Percentiles rank a stretch among this genome's conserved stretches.
Conservation (phyloP, 2,329 filamentous ascomycete genomes). For the Fusarium redolens region DNA sequence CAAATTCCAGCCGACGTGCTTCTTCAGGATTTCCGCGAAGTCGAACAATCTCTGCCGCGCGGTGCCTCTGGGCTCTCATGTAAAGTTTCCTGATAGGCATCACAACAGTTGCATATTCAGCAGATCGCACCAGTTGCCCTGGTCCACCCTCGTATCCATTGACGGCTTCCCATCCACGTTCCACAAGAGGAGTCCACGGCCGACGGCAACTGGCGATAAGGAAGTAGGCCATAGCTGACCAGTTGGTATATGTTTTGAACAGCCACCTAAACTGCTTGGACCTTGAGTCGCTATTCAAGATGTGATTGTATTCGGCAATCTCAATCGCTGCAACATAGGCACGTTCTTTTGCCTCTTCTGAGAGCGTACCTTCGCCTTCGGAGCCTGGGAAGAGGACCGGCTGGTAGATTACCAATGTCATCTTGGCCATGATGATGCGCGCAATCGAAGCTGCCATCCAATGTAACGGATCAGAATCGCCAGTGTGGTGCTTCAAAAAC, state of each 20-base stretch:
- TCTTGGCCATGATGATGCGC: conserved; percentile 79
- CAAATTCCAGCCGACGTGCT: conserved; percentile 60
- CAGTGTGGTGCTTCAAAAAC: conserved; percentile 64
- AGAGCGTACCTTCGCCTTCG: conserved; percentile 64
- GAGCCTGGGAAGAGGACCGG: conserved; percentile 73
- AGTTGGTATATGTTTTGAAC: conserved; percentile 63
- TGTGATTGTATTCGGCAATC: conserved; percentile 75
- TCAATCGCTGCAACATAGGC: conserved; percentile 79
- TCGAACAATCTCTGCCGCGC: conserved; percentile 62
- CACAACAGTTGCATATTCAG: conserved; percentile 62
- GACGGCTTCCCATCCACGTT: conserved; percentile 62
- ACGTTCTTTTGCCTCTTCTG: conserved; percentile 72
- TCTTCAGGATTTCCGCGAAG: conserved; percentile 61
- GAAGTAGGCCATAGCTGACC: conserved; percentile 63
- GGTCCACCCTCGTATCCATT: conserved; percentile 53
- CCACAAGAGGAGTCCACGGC: conserved; percentile 61
- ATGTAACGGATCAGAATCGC: conserved; percentile 64
- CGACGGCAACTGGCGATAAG: conserved; percentile 60
- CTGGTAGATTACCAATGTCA: conserved; percentile 82
- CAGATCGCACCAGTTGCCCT: conserved; percentile 57
- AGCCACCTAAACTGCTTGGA: conserved; percentile 62
- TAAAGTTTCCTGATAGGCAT: conserved; percentile 66
- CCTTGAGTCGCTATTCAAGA: conserved; percentile 70
- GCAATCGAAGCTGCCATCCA: conserved; percentile 77
- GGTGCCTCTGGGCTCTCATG: conserved; percentile 62